Evolutionary conservation across 495 filamentous ascomycete species (phyloP).

Genomic region (Trichoderma gamsii): DNA sequence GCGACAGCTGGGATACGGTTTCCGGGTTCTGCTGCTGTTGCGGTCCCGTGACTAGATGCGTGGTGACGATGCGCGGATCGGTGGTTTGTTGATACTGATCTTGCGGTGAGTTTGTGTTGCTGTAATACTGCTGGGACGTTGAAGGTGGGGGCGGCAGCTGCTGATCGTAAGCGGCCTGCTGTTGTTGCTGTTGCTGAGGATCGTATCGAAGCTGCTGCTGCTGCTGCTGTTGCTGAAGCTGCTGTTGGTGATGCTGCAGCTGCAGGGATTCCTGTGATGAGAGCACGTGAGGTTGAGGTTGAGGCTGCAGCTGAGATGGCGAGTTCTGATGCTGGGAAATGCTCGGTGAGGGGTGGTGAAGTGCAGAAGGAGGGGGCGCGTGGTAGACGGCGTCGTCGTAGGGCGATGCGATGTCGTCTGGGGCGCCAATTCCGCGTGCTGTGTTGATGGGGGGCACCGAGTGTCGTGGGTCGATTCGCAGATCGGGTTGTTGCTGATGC

Average conservation of each 20-base stretch:
- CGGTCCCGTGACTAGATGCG: conserved; percentile 13
- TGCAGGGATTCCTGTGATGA: conserved; percentile 20
- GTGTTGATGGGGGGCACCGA: conserved; percentile 23
- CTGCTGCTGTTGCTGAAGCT: conserved; percentile 20
- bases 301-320: conserved; percentile 22
- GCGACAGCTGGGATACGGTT: conserved; percentile 55
- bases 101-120: conserved; percentile 18
- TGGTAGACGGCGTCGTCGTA: conserved; percentile 32
- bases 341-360: conserved; percentile 25
- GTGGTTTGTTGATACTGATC: conserved; percentile 17
- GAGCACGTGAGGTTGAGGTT: conserved; percentile 24
- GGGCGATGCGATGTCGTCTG: conserved; percentile 31
- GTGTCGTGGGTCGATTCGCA: conserved; percentile 27
- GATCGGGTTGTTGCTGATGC: conserved; percentile 27
- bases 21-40: conserved; percentile 40
- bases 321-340: conserved; percentile 22
- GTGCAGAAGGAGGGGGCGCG: conserved; percentile 21
- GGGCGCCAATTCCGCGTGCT: conserved; percentile 34
- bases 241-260: conserved; percentile 23
- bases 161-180: conserved; percentile 15
- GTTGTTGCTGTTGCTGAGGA: conserved; percentile 17
- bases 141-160: conserved; percentile 19
- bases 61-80: conserved; percentile 21
- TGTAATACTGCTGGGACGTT: conserved; percentile 11
- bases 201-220: conserved; percentile 23